Evolutionary conservation across 306 rosid species (phyloP), one percentile per base, ranked within the genome.

Genomic region (Cicer bijugum): DNA sequence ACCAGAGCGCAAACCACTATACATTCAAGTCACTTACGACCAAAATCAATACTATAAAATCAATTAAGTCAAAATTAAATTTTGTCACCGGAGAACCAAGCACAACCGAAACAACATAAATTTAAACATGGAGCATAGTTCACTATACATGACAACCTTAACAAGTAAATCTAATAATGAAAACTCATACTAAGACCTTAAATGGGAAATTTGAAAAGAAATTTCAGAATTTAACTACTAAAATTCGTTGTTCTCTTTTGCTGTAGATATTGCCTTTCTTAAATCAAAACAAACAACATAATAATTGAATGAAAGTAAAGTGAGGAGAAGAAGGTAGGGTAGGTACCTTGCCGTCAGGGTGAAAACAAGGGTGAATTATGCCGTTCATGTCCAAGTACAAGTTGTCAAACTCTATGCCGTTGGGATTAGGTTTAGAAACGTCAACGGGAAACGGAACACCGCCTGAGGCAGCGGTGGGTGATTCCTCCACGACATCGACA

Each of bases 331-430:
- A 28, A 23, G 78, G 3, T 10, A 17, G 15, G 16, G 52, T 16
- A 68, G 76, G 63, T 80, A 91, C 98, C 96, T 82, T 88, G 81
- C 96, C 97, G 1, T 94, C 98, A 0, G 98, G 98, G 28, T 94
- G 98, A 83, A 94, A 94, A 70, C 98, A 94, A 3, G 98, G 98
- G 60, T 94, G 98, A 40, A 94, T 91, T 78, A 94, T 91, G 11
- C 91, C 92, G 80, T 94, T 94, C 98, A 94, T 91, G 83, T 94
- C 98, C 69, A 94, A 70, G 69, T 94, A 94, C 84, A 94, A 20
- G 77, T 91, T 94, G 65, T 94, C 98, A 82, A 91, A 94, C 85
- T 94, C 98, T 69, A 82, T 78, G 67, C 96, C 97, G 48, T 94
- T 94, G 52, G 98, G 97, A 81, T 94, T 91, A 20, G 96, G 98